Percentiles rank a stretch among this genome's conserved stretches.
Conservation (phyloP, 768 basidiomycete species). For the Epithele typhae region DNA sequence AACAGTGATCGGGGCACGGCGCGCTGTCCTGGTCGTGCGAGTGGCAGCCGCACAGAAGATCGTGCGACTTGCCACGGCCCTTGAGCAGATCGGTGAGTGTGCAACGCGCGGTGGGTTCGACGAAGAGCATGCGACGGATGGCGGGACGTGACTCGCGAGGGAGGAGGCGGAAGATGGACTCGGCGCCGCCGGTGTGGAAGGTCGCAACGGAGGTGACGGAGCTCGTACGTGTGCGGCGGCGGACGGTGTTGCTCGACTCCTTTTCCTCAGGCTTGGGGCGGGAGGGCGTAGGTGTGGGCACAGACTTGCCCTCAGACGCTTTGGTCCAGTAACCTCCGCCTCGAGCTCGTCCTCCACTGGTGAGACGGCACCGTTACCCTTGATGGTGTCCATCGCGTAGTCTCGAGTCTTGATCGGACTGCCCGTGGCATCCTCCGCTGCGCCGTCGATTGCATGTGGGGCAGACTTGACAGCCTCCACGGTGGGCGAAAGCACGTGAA, state of each 20-base stretch:
- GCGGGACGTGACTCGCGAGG: conserved; percentile 90
- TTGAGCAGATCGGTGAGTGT: conserved; percentile 89
- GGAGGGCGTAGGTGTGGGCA: conserved; percentile 4
- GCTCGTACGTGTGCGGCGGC: conserved; percentile 27
- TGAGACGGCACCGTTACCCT: conserved; percentile 11
- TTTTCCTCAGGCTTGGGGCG: conserved; percentile 6
- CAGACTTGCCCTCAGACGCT: neutral
- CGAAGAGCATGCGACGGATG: conserved; percentile 88
- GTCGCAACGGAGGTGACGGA: conserved; percentile 47
- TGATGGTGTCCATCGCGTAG: conserved; percentile 9
- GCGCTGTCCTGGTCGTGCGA: conserved; percentile 41
- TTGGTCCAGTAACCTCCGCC: conserved; percentile 7
- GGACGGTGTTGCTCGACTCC: conserved; percentile 9
- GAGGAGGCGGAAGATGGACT: conserved; percentile 93
- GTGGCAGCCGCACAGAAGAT: conserved; percentile 78
- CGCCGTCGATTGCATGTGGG: neutral
- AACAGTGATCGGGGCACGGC: conserved; percentile 59
- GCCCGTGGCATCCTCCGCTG: neutral
- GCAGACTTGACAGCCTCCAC: conserved; percentile 3
- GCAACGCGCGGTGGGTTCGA: conserved; percentile 85
- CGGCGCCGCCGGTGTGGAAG: conserved; percentile 68
- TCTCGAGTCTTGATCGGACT: conserved; percentile 19
- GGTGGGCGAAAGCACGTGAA: conserved; percentile 10
- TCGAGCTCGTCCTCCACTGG: conserved; percentile 11
- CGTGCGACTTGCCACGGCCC: conserved; percentile 70